Evolutionary conservation across 257 asterid genomes (phyloP), one percentile per base, ranked within the genome.

Genomic region (Capsicum rhomboideum): DNA sequence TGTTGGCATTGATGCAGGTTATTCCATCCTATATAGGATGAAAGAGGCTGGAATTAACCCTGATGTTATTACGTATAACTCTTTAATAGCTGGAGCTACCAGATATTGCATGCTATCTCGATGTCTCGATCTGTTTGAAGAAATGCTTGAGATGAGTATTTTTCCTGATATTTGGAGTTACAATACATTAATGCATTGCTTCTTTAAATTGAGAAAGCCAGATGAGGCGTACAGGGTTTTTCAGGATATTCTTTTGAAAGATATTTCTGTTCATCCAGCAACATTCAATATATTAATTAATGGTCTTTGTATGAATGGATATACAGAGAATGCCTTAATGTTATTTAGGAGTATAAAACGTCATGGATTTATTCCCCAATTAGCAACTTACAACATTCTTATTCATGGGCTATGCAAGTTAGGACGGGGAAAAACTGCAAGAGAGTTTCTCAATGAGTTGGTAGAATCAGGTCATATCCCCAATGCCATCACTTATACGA

Each of bases 401-500:
- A 90, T 94, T 84, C 89, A 90, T 86, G 89, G 92, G 82, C 29
- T 93, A 28, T 89, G 94, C 87, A 93, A 90, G 83, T 82, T 88
- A 20, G 87, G 92, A 56, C 90, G 85, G 89, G 89, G 93, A 91
- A 86, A 87, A 87, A 79, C 84, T 16, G 89, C 88, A 66, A 90
- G 87, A 88, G 83, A 82, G 84, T 91, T 93, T 87, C 88, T 93
- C 34, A 87, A 90, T 53, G 98, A 96, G 89, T 89, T 96, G 87
- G 85, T 74, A 67, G 88, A 89, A 83, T 88, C 78, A 2, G 95
- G 96, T 20, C 88, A 84, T 75, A 56, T 59, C 54, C 98, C 98
- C 1, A 92, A 94, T 90, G 97, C 97, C 68, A 88, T 96, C 78
- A 93, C 99, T 74, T 96, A 96, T 88, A 96, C 98, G 31, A 89